Base-by-base conservation (phyloP, 305 asterid species). In the Petunia hybrid region DNA sequence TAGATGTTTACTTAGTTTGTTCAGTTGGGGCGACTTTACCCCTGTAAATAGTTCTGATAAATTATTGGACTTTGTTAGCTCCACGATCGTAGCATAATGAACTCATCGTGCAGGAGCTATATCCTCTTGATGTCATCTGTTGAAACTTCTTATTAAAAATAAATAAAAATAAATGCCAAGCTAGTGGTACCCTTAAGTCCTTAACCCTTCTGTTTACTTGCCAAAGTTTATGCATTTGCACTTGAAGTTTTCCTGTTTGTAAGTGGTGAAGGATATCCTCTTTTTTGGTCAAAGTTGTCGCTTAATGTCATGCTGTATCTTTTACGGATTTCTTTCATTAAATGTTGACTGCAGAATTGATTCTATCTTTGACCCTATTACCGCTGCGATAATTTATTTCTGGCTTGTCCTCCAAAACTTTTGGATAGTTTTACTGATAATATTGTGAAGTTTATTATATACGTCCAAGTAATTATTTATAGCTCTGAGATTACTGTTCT, bases 201-300 rank as follows among this genome's bases (percentile, higher is more conserved):
- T 22, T 22, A 22, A 22, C 31, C 31, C 31, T 22, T 22, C 31
- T 22, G 31, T 22, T 22, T 22, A 22, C 31, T 22, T 22, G 31
- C 31, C 31, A 22, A 22, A 22, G 31, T 22, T 22, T 22, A 22
- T 22, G 31, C 31, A 22, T 22, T 22, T 22, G 31, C 31, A 22
- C 31, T 71, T 48, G 45, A 71, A 71, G 10, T 70, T 70, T 43
- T 46, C 77, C 42, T 70, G 22, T 46, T 70, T 45, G n/a, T 64
- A 70, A 10, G 42, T 46, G 60, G 77, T 46, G 42, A 70, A 46
- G 10, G 22, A 48, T 71, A 48, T 71, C 31, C 60, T 70, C 3
- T 48, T 48, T 48, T 51, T 48, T 48, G 61, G 43, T 48, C 35
- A 46, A 71, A 46, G 22, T 4, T 48, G 35, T 71, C 45, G 13